These are phyloP conservation scores for Inga leiocalycina DNA, from an alignment of 306 rosid species.

Conservation along the genomic window DNA sequence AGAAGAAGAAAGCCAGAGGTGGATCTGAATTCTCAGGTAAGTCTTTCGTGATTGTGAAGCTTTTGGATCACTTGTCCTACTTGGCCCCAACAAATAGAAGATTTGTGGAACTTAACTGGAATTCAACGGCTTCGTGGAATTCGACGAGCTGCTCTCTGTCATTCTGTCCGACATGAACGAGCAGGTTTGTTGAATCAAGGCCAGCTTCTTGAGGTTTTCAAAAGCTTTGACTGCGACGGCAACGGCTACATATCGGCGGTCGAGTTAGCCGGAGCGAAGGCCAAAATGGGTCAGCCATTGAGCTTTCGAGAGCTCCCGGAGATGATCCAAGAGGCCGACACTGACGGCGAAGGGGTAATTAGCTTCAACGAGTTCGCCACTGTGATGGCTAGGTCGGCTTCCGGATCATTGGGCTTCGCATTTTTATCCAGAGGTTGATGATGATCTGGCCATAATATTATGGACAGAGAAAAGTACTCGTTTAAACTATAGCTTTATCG, in stretches of 20 bases:
- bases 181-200: conserved; percentile 41
- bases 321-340: conserved; percentile 61
- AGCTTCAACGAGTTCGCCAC: conserved; percentile 56
- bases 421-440: conserved; percentile 26
- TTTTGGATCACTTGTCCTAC: background rate
- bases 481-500: background rate
- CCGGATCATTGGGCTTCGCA: conserved; percentile 47
- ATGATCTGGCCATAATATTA: background rate
- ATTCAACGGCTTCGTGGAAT: conserved; percentile 51
- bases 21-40: background rate
- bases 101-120: too few relatives aligned
- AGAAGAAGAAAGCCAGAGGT: background rate
- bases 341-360: conserved; percentile 60
- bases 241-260: conserved; percentile 54
- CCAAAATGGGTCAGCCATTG: conserved; percentile 62
- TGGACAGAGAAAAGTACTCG: too few relatives aligned
- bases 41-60: conserved; percentile 12
- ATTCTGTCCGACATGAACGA: conserved; percentile 53
- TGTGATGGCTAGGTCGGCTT: conserved; percentile 53
- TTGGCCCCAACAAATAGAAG: background rate
- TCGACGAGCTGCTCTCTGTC: conserved; percentile 51
- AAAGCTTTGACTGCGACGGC: conserved; percentile 52
- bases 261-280: conserved; percentile 56
- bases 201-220: conserved; percentile 55
- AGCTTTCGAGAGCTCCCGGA: conserved; percentile 53